phyloP scores from a whole-genome alignment of 1,284 basidiomycete genomes.

The Cryptococcus sp. region DNA sequence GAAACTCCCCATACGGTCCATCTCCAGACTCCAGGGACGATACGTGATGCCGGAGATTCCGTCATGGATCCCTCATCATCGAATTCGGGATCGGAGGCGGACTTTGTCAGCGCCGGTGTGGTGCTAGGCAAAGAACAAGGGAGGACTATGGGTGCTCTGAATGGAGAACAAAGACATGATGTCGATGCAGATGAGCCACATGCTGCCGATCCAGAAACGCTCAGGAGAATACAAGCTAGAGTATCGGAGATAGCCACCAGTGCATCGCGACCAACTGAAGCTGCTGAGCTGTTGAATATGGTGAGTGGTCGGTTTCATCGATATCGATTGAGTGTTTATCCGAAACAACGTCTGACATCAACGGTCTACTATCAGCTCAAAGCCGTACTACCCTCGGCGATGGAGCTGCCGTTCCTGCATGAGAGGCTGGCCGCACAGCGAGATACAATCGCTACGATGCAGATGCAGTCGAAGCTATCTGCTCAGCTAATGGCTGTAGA shows the following conservation, averaged over 20 bases:
- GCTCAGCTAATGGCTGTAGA: constrained; percentile 35
- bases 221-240: constrained; percentile 21
- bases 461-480: constrained; percentile 39
- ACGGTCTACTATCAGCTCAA: constrained; percentile 27
- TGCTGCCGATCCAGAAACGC: constrained; percentile 17
- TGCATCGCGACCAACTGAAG: constrained; percentile 5
- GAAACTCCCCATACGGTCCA: constrained; percentile 28
- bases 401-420: constrained; percentile 36
- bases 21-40: constrained; percentile 25
- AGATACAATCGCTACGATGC: constrained; percentile 44
- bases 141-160: not conserved
- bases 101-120: constrained; percentile 5
- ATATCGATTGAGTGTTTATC: not conserved
- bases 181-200: constrained; percentile 7
- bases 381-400: constrained; percentile 29
- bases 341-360: not conserved
- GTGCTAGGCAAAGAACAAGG: constrained; percentile 13
- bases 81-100: not conserved
- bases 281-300: constrained; percentile 32
- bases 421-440: constrained; percentile 42
- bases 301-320: constrained; percentile 18
- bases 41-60: constrained; percentile 3
- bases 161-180: constrained; percentile 12
- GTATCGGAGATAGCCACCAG: constrained; percentile 10
- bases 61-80: constrained; percentile 1